Base-by-base conservation (phyloP, 352 stramenopile species). In the Pythium brachiatum region DNA sequence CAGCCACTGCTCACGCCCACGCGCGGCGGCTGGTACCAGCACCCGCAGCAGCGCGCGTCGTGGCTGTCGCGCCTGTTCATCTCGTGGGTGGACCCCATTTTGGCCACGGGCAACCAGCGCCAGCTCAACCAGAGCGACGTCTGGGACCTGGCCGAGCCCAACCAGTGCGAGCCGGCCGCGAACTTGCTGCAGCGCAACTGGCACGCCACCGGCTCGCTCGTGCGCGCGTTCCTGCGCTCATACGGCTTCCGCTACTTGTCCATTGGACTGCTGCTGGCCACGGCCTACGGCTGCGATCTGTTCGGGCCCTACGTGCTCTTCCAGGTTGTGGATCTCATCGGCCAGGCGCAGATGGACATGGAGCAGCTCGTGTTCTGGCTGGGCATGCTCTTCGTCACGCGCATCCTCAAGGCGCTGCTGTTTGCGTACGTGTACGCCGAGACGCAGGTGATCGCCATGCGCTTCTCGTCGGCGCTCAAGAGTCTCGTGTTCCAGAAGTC, bases 401-500 rank as follows among this genome's bases (percentile, higher is more conserved):
- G 78, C 8, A 70, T 90, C 29, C 53, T 90, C 51, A 83, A 87
- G 55, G 79, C 79, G 34, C 68, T 92, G 29, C 65, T 91, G 23
- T 84, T 84, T 25, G 67, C 73, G 11, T 88, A 85, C 68, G 82
- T 84, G 21, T 79, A 81, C 52, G 50, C 70, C 1, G 81, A 91
- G 68, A 79, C 83, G 32, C 78, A 90, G 68, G 73, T 85, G 23
- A 73, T 77, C 29, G 83, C 79, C 53, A 55, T 92, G 61, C 73
- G 75, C 55, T 82, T 92, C 47, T 80, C 81, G 18, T 72, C 76
- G 53, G 81, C 76, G 39, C 68, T 94, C 56, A 82, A 90, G 72
- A 88, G 78, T 64, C 62, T 90, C 44, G 72, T 94, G 2, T 88
- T 90, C 63, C 82, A 88, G 63, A 91, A 92, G 62, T 74, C 81